These are phyloP conservation scores for Bruguiera gymnorhiza DNA, from an alignment of 345 rosid species.

Conservation along the genomic window DNA sequence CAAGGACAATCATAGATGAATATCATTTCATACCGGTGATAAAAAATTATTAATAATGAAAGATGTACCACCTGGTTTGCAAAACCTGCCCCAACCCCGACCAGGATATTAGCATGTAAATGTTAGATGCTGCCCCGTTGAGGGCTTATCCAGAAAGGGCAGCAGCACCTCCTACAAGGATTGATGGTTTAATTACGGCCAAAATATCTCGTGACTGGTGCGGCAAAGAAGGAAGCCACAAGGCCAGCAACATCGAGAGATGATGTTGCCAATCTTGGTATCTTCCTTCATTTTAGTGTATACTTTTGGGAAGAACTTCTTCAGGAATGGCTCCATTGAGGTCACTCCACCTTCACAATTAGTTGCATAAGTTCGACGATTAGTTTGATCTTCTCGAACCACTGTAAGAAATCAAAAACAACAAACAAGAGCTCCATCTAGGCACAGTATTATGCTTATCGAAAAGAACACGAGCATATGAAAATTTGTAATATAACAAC, in stretches of 20 bases:
- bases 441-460: too few species aligned
- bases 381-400: not conserved
- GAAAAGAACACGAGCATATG: too few species aligned
- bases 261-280: constrained; percentile 48
- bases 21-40: too few species aligned
- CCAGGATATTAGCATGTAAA: constrained; percentile 62
- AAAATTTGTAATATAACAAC: too few species aligned
- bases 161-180: constrained; percentile 52
- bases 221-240: constrained; percentile 58
- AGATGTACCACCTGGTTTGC: constrained; percentile 59
- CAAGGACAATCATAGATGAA: too few species aligned
- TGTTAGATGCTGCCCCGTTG: constrained; percentile 47
- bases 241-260: constrained; percentile 74
- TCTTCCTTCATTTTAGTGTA: constrained; percentile 49
- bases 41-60: too few species aligned
- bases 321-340: constrained; percentile 67
- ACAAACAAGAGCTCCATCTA: too few species aligned
- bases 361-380: not conserved
- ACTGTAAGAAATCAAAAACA: not conserved
- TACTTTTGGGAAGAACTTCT: constrained; percentile 55
- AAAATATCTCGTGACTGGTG: constrained; percentile 42
- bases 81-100: constrained; percentile 70
- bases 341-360: constrained; percentile 64
- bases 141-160: constrained; percentile 65
- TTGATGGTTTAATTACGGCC: constrained; percentile 59